Conservation (phyloP, 495 filamentous ascomycete genomes). For the Sphaerosporella brunnea region DNA sequence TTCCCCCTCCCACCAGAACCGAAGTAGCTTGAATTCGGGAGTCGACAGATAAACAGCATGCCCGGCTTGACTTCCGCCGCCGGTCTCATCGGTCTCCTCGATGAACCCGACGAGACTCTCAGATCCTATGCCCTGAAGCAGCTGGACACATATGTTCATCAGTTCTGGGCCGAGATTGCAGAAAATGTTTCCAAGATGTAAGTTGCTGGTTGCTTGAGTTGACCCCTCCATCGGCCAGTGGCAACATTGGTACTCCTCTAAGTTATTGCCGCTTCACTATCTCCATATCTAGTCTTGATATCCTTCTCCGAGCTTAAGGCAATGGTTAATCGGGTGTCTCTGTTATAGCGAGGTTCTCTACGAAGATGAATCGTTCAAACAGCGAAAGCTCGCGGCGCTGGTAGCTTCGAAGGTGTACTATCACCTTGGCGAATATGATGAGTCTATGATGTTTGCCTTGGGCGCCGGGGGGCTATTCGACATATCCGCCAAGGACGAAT, state of each 20-base stretch:
- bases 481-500: conserved; percentile 79
- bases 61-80: conserved; percentile 84
- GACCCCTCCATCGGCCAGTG: background rate
- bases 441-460: conserved; percentile 96
- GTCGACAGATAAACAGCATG: conserved; percentile 35
- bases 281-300: too few relatives aligned
- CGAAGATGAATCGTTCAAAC: conserved; percentile 86
- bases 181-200: conserved; percentile 84
- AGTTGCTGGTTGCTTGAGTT: conserved; percentile 26
- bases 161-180: conserved; percentile 92
- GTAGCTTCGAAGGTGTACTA: conserved; percentile 97
- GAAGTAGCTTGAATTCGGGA: background rate
- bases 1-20: background rate
- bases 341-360: conserved; percentile 74
- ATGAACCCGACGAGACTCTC: conserved; percentile 82
- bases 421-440: conserved; percentile 94
- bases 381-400: conserved; percentile 83
- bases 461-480: conserved; percentile 91
- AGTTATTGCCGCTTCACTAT: background rate
- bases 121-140: conserved; percentile 85
- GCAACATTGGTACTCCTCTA: background rate
- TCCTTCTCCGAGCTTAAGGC: background rate
- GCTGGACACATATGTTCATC: conserved; percentile 86
- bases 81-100: conserved; percentile 86
- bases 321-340: background rate